phyloP scores from a whole-genome alignment of 2,329 filamentous ascomycete species.

The Penicillium sp. region DNA sequence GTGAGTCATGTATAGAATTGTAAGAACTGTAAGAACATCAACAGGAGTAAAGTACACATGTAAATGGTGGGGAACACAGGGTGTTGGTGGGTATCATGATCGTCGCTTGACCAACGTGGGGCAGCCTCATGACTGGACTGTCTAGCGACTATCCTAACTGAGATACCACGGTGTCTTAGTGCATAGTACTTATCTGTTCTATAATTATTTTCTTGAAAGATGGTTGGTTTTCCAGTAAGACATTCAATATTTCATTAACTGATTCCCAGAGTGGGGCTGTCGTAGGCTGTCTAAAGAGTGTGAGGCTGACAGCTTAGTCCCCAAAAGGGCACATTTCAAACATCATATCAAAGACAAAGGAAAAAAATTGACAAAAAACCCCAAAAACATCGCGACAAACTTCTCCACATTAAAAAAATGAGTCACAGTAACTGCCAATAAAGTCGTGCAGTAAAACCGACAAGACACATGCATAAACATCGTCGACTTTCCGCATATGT shows the following conservation, averaged over 20 bases:
- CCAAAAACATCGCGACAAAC: neutral
- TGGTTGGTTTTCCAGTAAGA: neutral
- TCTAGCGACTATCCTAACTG: neutral
- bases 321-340: neutral
- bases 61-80: conserved; percentile 1
- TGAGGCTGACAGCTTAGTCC: conserved; percentile 1
- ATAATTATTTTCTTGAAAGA: neutral
- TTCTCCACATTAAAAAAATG: conserved; percentile 4
- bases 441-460: neutral
- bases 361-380: neutral
- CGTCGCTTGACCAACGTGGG: neutral
- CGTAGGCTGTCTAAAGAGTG: conserved; percentile 4
- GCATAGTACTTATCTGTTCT: neutral
- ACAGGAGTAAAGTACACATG: neutral
- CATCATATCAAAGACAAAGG: neutral
- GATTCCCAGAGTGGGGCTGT: neutral
- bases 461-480: conserved; percentile 4
- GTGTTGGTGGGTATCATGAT: neutral
- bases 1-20: conserved; percentile 8
- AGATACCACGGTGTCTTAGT: neutral
- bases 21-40: neutral
- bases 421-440: conserved; percentile 10
- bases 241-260: neutral
- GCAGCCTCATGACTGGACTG: neutral
- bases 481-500: conserved; percentile 3